phyloP scores from a whole-genome alignment of 2,329 filamentous ascomycete genomes.

The Ophiocordyceps sinensis region DNA sequence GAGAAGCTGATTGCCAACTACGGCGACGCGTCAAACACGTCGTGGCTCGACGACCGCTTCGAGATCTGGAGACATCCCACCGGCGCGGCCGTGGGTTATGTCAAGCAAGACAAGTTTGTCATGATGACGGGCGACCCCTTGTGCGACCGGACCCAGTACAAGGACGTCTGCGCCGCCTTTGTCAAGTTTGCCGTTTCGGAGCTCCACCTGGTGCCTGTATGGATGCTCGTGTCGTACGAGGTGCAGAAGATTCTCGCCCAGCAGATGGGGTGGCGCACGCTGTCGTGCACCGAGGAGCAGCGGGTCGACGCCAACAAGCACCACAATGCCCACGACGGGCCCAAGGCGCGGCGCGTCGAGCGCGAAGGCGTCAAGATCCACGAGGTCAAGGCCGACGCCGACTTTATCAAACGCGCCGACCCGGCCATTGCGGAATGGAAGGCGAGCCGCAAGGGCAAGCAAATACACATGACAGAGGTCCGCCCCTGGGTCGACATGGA shows the following conservation, averaged over 20 bases:
- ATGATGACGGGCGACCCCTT: slow-evolving; percentile 81
- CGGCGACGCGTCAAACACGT: slow-evolving; percentile 85
- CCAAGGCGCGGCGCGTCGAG: slow-evolving; percentile 69
- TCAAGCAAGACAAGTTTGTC: slow-evolving; percentile 59
- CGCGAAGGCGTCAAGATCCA: slow-evolving; percentile 71
- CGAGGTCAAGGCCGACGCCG: slow-evolving; percentile 54
- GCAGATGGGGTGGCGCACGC: slow-evolving; percentile 73
- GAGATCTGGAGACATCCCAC: slow-evolving; percentile 76
- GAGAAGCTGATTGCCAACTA: slow-evolving; percentile 92
- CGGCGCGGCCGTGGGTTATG: slow-evolving; percentile 75
- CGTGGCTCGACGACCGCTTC: slow-evolving; percentile 82
- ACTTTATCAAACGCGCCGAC: slow-evolving; percentile 56
- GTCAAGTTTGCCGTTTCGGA: slow-evolving; percentile 62
- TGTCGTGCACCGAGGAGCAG: slow-evolving; percentile 82
- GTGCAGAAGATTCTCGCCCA: slow-evolving; percentile 68
- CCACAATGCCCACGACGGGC: slow-evolving; percentile 43
- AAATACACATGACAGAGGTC: slow-evolving; percentile 84
- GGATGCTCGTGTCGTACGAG: slow-evolving; percentile 72
- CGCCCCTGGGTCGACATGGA: slow-evolving; percentile 73
- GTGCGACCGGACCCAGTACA: slow-evolving; percentile 66
- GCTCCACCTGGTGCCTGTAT: slow-evolving; percentile 59
- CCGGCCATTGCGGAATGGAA: slow-evolving; percentile 69
- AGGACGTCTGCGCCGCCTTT: slow-evolving; percentile 58
- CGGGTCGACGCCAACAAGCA: slow-evolving; percentile 66
- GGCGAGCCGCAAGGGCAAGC: slow-evolving; percentile 60